These are phyloP conservation scores for Erodium moschatum DNA, from an alignment of 441 rosid genomes.

Conservation along the genomic window DNA sequence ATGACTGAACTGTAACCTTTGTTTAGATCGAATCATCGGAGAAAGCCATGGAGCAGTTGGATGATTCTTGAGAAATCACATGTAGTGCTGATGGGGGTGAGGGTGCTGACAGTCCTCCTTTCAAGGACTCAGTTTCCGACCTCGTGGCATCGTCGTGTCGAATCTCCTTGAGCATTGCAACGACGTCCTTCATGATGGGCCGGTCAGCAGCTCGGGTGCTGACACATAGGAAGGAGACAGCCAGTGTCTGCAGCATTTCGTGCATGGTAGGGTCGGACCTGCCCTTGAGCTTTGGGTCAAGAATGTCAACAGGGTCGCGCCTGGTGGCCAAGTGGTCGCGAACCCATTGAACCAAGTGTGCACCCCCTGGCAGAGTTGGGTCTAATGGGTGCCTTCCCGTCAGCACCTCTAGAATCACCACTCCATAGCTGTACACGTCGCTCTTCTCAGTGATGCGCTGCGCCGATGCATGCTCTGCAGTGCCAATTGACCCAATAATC, in stretches of 20 bases:
- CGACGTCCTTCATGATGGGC: slow-evolving; percentile 83
- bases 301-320: slow-evolving; percentile 52
- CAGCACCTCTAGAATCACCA: slow-evolving; percentile 66
- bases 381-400: slow-evolving; percentile 88
- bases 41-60: slow-evolving; percentile 66
- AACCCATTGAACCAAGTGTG: slow-evolving; percentile 79
- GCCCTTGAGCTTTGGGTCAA: slow-evolving; percentile 64
- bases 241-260: slow-evolving; percentile 82
- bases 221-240: slow-evolving; percentile 71
- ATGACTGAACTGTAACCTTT: too few relatives aligned
- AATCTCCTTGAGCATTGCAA: slow-evolving; percentile 89
- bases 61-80: slow-evolving; percentile 49
- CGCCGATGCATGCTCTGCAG: slow-evolving; percentile 71
- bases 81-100: slow-evolving; percentile 28
- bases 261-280: slow-evolving; percentile 80
- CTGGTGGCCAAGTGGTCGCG: slow-evolving; percentile 57
- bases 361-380: slow-evolving; percentile 69
- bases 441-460: slow-evolving; percentile 72
- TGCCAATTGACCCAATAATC: neutral
- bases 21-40: slow-evolving; percentile 52
- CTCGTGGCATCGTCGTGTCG: slow-evolving; percentile 39
- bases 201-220: slow-evolving; percentile 50
- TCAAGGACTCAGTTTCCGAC: slow-evolving; percentile 41
- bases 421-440: slow-evolving; percentile 82
- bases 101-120: slow-evolving; percentile 27